These are phyloP conservation scores for Naumovozyma baii DNA, from an alignment of 805 yeast species.

Conservation along the genomic window DNA sequence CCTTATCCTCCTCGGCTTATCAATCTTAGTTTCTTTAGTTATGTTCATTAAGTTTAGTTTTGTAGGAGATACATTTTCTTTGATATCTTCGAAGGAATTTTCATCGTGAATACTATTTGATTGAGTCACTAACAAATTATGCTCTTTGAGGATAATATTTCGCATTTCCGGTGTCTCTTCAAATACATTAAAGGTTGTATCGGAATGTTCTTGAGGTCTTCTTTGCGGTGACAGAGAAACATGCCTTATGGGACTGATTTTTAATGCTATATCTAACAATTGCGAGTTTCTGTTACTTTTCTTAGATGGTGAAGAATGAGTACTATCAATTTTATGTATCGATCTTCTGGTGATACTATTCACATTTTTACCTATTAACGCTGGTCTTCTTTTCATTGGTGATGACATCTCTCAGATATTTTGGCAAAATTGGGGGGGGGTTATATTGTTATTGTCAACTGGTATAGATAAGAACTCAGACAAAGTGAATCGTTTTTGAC, in stretches of 20 bases:
- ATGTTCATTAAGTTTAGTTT: conserved; percentile 1
- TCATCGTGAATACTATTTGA: conserved; percentile 10
- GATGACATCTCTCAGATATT: conserved; percentile 8
- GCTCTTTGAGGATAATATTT: conserved; percentile 8
- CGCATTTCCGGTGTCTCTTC: conserved; percentile 19
- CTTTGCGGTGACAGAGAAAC: background rate
- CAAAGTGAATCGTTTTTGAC: background rate
- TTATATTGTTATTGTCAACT: background rate
- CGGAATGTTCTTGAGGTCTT: background rate
- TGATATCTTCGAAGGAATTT: conserved; percentile 12
- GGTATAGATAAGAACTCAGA: too few species aligned
- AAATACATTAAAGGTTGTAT: conserved; percentile 10
- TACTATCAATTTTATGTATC: conserved; percentile 5
- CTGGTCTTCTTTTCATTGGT: conserved; percentile 17
- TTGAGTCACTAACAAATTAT: conserved; percentile 2
- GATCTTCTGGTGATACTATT: conserved; percentile 8
- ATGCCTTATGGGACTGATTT: conserved; percentile 12
- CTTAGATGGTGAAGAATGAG: conserved; percentile 7
- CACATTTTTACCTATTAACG: conserved; percentile 16
- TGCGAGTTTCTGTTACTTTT: conserved; percentile 6
- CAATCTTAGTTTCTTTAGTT: background rate
- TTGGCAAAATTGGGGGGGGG: background rate
- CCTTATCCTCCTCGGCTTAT: conserved; percentile 1
- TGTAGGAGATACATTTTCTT: conserved; percentile 7
- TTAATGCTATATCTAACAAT: conserved; percentile 8